Evolutionary conservation across 352 stramenopile genomes (phyloP).

Genomic region (Phytophthora constricta): DNA sequence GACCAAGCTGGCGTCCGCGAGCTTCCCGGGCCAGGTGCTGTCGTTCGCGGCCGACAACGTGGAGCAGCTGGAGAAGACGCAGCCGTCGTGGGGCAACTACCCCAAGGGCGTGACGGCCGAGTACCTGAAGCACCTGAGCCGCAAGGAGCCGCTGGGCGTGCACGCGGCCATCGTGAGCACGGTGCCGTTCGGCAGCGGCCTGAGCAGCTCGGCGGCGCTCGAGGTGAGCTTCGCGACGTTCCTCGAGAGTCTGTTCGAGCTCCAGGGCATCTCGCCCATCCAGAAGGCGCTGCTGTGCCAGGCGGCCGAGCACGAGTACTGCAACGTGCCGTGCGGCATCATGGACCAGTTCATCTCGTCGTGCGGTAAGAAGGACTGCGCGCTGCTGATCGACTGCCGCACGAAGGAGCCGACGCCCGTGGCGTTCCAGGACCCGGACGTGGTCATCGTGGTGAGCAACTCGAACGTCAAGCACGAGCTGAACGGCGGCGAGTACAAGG

Average conservation of each 20-base stretch:
- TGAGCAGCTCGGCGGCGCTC: conserved; percentile 93
- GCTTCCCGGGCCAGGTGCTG: conserved; percentile 57
- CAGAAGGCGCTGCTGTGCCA: conserved; percentile 93
- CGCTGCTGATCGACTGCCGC: conserved; percentile 95
- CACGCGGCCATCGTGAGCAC: conserved; percentile 87
- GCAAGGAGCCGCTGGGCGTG: conserved; percentile 64
- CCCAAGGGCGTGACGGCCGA: conserved; percentile 93
- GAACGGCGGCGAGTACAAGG: conserved; percentile 93
- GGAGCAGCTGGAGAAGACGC: conserved; percentile 54
- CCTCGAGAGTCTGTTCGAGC: conserved; percentile 86
- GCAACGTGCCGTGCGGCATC: conserved; percentile 94
- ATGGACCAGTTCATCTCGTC: conserved; percentile 97
- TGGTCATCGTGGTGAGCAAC: conserved; percentile 92
- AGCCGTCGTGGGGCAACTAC: conserved; percentile 93
- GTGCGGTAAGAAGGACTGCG: conserved; percentile 82
- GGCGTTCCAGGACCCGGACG: conserved; percentile 80
- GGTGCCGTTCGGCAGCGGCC: conserved; percentile 93
- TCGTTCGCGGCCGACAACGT: conserved; percentile 58
- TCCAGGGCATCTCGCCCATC: conserved; percentile 54
- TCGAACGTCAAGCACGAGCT: conserved; percentile 96
- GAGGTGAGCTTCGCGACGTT: conserved; percentile 94
- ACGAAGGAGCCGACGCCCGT: conserved; percentile 83
- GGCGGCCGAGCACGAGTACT: conserved; percentile 95
- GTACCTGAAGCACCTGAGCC: conserved; percentile 78
- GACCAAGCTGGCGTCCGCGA: conserved; percentile 62